Conservation (phyloP, 139 green algal species). For the Volvox africanus region DNA sequence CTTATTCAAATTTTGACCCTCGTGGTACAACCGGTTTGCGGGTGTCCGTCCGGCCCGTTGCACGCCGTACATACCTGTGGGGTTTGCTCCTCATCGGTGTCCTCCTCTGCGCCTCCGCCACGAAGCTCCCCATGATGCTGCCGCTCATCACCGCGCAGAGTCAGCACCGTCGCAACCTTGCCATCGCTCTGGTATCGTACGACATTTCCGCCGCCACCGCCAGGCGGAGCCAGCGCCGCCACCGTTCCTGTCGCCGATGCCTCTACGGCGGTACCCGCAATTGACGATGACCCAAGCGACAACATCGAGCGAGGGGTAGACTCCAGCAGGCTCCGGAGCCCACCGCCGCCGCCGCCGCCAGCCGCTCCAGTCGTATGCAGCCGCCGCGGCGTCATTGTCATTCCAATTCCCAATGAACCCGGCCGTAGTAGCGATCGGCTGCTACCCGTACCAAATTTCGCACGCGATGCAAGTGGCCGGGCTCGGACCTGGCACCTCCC, state of each 20-base stretch:
- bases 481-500: conserved; percentile 49
- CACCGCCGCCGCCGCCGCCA: background rate
- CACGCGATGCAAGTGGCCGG: background rate
- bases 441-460: background rate
- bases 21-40: too few relatives aligned
- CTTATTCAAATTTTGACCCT: too few relatives aligned
- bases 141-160: background rate
- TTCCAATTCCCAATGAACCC: background rate
- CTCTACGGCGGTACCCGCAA: background rate
- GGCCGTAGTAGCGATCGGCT: background rate
- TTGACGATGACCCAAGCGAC: background rate
- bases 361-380: background rate
- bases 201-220: background rate
- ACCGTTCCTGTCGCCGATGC: too few relatives aligned
- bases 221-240: too few relatives aligned
- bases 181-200: background rate
- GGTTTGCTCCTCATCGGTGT: background rate
- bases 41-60: too few relatives aligned
- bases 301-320: background rate
- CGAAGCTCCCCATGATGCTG: background rate
- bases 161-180: conserved; percentile 12
- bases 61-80: background rate
- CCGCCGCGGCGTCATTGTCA: background rate
- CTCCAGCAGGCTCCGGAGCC: background rate
- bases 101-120: background rate